These are phyloP conservation scores for Boletus semigastroideus DNA, from an alignment of 1,284 basidiomycete species.

Conservation along the genomic window DNA sequence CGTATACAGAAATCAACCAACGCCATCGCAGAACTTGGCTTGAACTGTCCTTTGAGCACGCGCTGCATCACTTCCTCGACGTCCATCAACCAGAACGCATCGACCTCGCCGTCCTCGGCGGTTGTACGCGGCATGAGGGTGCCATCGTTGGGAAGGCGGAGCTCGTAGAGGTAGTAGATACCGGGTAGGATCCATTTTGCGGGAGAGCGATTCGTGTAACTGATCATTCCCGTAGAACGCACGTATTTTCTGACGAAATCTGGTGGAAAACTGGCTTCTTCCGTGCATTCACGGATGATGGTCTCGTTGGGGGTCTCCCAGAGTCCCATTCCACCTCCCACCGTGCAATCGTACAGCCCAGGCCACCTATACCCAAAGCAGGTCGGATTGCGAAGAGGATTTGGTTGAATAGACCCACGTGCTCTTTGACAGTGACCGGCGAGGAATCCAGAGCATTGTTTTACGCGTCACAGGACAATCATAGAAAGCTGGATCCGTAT, in stretches of 20 bases:
- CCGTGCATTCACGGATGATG: slow-evolving; percentile 40
- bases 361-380: slow-evolving; percentile 35
- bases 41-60: slow-evolving; percentile 45
- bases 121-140: slow-evolving; percentile 36
- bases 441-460: slow-evolving; percentile 41
- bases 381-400: not conserved
- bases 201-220: slow-evolving; percentile 41
- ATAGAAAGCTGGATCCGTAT: slow-evolving; percentile 19
- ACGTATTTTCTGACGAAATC: slow-evolving; percentile 32
- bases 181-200: slow-evolving; percentile 42
- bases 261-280: slow-evolving; percentile 41
- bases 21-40: slow-evolving; percentile 54
- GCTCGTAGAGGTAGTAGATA: slow-evolving; percentile 43
- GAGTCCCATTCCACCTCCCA: slow-evolving; percentile 42
- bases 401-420: slow-evolving; percentile 31
- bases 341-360: slow-evolving; percentile 42
- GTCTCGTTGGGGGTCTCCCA: slow-evolving; percentile 36
- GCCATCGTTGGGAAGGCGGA: slow-evolving; percentile 37
- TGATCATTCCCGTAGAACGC: slow-evolving; percentile 37
- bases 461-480: slow-evolving; percentile 21
- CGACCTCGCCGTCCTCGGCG: slow-evolving; percentile 42
- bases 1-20: slow-evolving; percentile 53
- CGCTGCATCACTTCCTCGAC: slow-evolving; percentile 37
- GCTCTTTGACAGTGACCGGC: slow-evolving; percentile 39
- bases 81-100: slow-evolving; percentile 41